These are phyloP conservation scores for Trichoderma gracile DNA, from an alignment of 2,329 filamentous ascomycete species.

Conservation along the genomic window DNA sequence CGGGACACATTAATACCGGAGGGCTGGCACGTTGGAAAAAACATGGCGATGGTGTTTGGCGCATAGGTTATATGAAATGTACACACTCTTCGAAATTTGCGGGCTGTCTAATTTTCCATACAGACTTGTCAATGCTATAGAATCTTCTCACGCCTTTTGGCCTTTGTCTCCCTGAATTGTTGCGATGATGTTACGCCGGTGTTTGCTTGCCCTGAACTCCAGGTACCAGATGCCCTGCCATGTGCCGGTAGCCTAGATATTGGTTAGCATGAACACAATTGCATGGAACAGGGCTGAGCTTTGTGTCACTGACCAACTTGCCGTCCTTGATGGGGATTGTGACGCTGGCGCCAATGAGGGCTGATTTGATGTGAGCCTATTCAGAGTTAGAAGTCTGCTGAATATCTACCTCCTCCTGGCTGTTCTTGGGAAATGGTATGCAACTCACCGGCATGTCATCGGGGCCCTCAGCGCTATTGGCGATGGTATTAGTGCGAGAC, in stretches of 20 bases:
- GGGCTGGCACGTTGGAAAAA: constrained; percentile 30
- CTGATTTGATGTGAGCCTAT: constrained; percentile 88
- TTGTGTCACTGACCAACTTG: constrained; percentile 57
- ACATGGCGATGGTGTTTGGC: constrained; percentile 43
- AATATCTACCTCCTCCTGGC: neutral
- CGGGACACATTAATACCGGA: constrained; percentile 36
- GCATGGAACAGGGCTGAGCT: neutral
- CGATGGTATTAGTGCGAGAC: neutral
- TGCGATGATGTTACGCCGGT: constrained; percentile 80
- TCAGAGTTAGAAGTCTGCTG: neutral
- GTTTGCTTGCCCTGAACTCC: constrained; percentile 78
- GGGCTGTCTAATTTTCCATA: constrained; percentile 10
- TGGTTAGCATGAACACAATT: neutral
- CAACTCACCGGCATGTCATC: constrained; percentile 86
- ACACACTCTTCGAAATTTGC: constrained; percentile 5
- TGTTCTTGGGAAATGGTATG: neutral
- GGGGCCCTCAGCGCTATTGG: constrained; percentile 70
- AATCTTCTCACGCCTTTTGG: constrained; percentile 56
- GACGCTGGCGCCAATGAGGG: constrained; percentile 83
- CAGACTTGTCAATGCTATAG: constrained; percentile 18
- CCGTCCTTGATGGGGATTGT: constrained; percentile 90
- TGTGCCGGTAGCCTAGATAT: constrained; percentile 57
- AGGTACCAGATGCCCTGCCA: constrained; percentile 95
- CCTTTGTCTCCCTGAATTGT: constrained; percentile 96
- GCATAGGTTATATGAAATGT: constrained; percentile 30